phyloP scores from a whole-genome alignment of 805 yeast genomes.

The Candida pini region DNA sequence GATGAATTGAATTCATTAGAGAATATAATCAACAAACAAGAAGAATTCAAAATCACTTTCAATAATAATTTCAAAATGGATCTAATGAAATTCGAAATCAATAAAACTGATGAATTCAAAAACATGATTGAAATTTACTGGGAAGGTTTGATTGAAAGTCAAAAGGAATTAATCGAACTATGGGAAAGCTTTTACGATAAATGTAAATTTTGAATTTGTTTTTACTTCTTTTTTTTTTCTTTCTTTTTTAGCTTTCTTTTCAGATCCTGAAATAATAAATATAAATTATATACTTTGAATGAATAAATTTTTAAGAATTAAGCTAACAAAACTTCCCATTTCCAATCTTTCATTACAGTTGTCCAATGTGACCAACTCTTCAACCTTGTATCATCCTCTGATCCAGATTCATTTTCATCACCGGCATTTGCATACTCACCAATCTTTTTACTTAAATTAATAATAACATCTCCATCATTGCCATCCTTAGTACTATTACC shows the following conservation, averaged over 20 bases:
- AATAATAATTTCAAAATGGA: conserved; percentile 65
- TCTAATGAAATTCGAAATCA: conserved; percentile 62
- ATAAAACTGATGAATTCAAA: conserved; percentile 77
- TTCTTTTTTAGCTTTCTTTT: background rate
- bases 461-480: conserved; percentile 5
- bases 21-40: conserved; percentile 46
- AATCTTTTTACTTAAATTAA: conserved; percentile 20
- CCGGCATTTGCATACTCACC: conserved; percentile 36
- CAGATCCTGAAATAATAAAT: background rate
- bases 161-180: conserved; percentile 83
- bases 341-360: conserved; percentile 68
- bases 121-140: conserved; percentile 84
- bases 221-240: background rate
- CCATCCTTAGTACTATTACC: conserved; percentile 8
- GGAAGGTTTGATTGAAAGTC: conserved; percentile 87
- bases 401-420: conserved; percentile 29
- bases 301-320: conserved; percentile 10
- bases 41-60: conserved; percentile 56
- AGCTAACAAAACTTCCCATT: conserved; percentile 65
- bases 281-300: background rate
- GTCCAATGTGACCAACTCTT: conserved; percentile 60
- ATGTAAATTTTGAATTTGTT: conserved; percentile 21
- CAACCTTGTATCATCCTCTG: conserved; percentile 33
- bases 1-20: conserved; percentile 56
- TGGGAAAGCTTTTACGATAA: conserved; percentile 83